Evolutionary conservation across 352 stramenopile species (phyloP), one percentile per base, ranked within the genome.

Genomic region (Pythium dissimile): DNA sequence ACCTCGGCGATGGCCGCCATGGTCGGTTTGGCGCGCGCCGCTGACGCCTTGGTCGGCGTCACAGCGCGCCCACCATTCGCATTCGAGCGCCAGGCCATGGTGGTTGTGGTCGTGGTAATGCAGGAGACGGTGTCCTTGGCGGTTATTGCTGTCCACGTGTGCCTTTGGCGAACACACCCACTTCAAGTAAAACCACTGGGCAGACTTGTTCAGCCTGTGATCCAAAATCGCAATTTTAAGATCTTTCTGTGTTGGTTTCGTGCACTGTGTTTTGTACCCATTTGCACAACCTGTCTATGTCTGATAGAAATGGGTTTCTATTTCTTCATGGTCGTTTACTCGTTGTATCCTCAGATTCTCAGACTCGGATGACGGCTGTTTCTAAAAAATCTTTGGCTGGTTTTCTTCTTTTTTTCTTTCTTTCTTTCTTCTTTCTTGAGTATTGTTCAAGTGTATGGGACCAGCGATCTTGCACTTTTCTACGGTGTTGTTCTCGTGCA

Each of bases 1-100:
- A 79, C 73, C 71, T 84, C 59, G 12, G 80, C 80, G 30, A 91
- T 89, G 3, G 75, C 78, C 39, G 84, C 67, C 52, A 91, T 83
- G 24, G 78, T 91, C 8, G 77, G 78, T 57, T 89, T 89, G 38
- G 51, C 48, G 34, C 50, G 55, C 41, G 54, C 54, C 16, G 61
- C 46, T 16, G 58, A 30, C 41, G 23, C 54, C 48, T 64, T 68
- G 41, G 44, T 68, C 13, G 61, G 47, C 48, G 53, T 69, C 28
- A 59, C 62, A 9, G 50, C 56, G 34, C 49, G 43, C 21, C 58
- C 61, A 44, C 44, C 52, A 41, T 63, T 61, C 8, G 42, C 58
- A 42, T 72, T 69, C 46, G 63, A 54, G 30, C 69, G 69, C 69
- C 66, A 75, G 26, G 66, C 66, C 66, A 75, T 75, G 4, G 13